Evolutionary conservation across 1,284 basidiomycete species (phyloP).

Genomic region (Ustilago tritici): DNA sequence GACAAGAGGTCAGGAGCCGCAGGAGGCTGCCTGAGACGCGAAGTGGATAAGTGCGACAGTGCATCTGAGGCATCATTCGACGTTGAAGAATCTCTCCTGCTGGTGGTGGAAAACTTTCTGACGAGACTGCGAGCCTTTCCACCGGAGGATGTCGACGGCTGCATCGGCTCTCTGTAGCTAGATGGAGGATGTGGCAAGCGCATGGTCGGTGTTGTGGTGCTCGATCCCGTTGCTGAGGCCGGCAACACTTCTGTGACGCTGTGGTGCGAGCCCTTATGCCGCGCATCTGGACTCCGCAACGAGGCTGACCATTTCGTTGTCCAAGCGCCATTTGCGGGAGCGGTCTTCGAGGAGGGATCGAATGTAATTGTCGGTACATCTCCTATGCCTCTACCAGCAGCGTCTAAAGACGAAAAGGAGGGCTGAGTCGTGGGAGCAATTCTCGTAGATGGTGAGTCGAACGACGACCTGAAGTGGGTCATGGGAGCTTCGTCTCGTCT

Average conservation of each 20-base stretch:
- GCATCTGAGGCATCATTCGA: background rate
- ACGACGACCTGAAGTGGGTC: background rate
- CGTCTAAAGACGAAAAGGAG: constrained; percentile 17
- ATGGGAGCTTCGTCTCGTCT: constrained; percentile 8
- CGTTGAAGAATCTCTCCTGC: constrained; percentile 9
- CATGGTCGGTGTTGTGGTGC: background rate
- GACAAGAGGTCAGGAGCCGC: background rate
- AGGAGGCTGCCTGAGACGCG: background rate
- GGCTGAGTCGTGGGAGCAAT: background rate
- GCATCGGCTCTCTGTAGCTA: constrained; percentile 18
- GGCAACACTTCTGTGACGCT: background rate
- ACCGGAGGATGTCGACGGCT: background rate
- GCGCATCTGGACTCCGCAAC: background rate
- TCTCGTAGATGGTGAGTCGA: background rate
- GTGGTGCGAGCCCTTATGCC: background rate
- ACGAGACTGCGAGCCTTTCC: constrained; percentile 11
- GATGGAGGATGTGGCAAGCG: constrained; percentile 24
- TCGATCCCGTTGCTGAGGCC: background rate
- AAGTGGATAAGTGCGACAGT: background rate
- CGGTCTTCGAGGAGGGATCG: background rate
- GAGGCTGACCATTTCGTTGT: constrained; percentile 18
- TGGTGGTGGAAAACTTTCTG: constrained; percentile 17
- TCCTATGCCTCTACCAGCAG: constrained; percentile 20
- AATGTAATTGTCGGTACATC: constrained; percentile 14
- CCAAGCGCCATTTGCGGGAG: constrained; percentile 3